Base-by-base conservation (phyloP, 1,284 basidiomycete species). In the Coniferiporia sulphurascens region DNA sequence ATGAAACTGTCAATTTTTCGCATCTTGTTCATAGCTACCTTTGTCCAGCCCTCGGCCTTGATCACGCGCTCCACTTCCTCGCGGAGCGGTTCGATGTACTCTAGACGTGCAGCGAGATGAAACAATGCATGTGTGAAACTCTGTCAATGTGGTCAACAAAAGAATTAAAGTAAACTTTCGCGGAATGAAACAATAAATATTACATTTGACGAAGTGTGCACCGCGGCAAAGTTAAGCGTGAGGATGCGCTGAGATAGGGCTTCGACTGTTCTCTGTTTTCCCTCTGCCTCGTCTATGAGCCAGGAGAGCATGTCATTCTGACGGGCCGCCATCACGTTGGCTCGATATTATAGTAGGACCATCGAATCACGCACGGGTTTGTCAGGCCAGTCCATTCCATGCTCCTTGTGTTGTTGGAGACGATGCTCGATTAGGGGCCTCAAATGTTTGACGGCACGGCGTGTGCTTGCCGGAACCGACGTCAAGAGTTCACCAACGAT, bases 1-100 rank as follows among this genome's bases (percentile, higher is more conserved):
- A 83, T 62, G 65, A 82, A 80, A 60, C 79, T 82, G 62, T 83
- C 80, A 19, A 81, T 62, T 57, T 77, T 78, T 53, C 67, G 66
- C 74, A 82, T 74, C 52, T 76, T 77, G 9, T 63, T 65, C 54
- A 82, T 66, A 0, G 74, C 70, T 0, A 62, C 64, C 63, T 79
- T 80, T 1, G 74, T 76, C 76, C 78, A 79, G 0, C 79, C 78
- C 15, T 78, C 72, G 43, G 69, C 66, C 0, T 62, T 58, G 7
- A 76, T 58, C 4, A 75, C 66, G 0, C 54, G 48, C 32, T 76
- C 73, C 0, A 80, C 68, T 63, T 83, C 81, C 49, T 78, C 74
- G 3, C 80, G 74, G 46, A 83, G 65, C 3, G 72, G 73, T 7
- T 69, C 65, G 15, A 78, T 67, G 49, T 75, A 77, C 35, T 77